Percentiles rank a stretch among this genome's conserved stretches.
These are phyloP conservation scores for Amborella trichopoda DNA, from an alignment of 164 flowering plant genomes.

Conservation along the genomic window DNA sequence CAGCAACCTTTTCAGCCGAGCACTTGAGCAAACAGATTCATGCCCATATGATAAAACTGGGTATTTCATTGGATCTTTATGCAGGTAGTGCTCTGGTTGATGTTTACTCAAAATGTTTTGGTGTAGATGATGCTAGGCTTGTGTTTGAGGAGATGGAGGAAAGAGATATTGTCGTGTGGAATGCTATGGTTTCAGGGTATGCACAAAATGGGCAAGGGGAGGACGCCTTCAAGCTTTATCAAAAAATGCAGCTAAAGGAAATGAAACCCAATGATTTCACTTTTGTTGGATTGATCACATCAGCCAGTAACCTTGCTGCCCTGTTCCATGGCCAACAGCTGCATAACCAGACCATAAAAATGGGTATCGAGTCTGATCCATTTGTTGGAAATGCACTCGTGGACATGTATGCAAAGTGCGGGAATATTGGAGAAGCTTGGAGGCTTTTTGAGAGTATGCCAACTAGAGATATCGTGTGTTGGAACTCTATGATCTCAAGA, in stretches of 20 bases:
- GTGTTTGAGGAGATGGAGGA: constrained; percentile 52
- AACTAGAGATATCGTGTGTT: constrained; percentile 42
- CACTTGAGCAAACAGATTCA: constrained; percentile 53
- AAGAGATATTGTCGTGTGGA: constrained; percentile 65
- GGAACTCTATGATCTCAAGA: constrained; percentile 63
- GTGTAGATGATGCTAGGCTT: constrained; percentile 37
- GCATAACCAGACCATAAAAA: constrained; percentile 37
- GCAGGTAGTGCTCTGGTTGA: constrained; percentile 62
- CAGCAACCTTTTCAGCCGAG: constrained; percentile 30
- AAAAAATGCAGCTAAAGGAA: constrained; percentile 21
- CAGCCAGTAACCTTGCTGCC: constrained; percentile 50
- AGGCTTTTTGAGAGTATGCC: constrained; percentile 22
- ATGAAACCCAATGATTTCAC: constrained; percentile 48
- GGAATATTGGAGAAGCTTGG: constrained; percentile 44
- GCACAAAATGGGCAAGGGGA: constrained; percentile 41
- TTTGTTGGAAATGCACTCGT: constrained; percentile 49
- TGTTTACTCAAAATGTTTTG: constrained; percentile 56
- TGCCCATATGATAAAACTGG: constrained; percentile 36
- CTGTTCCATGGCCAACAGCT: constrained; percentile 44
- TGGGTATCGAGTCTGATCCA: constrained; percentile 32
- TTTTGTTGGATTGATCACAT: constrained; percentile 46
- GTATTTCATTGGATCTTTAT: constrained; percentile 35
- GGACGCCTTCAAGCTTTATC: constrained; percentile 43
- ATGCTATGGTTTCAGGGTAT: constrained; percentile 62
- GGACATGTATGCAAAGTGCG: constrained; percentile 79